Evolutionary conservation across 257 asterid genomes (phyloP), one percentile per base, ranked within the genome.

Genomic region (Jacaranda copaia): DNA sequence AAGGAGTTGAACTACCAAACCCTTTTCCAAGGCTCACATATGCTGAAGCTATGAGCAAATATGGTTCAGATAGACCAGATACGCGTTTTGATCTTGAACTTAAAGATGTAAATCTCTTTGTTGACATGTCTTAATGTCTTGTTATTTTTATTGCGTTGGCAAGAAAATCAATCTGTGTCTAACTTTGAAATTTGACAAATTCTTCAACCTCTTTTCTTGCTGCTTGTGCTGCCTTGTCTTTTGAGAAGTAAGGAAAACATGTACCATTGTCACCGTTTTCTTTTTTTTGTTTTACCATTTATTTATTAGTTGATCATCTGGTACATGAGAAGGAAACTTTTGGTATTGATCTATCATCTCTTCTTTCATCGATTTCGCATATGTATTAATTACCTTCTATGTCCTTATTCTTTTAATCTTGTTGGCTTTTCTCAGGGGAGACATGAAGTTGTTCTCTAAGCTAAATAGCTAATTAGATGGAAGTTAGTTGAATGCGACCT

Each of bases 41-140:
- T 82, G 87, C 93, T 65, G 97, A 93, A 90, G 96, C 97, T 77
- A 90, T 90, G 95, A 79, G 77, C 72, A 88, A 91, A 83, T 93
- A 90, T 79, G 98, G 99, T 78, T 93, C 98, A 70, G 99, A 96
- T 86, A 88, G 88, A 81, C 98, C 98, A 35, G 99, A 93, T 82
- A 80, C 81, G 68, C 97, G 98, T 48, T 93, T 91, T 85, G 97
- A 88, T 79, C 91, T 93, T 82, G 92, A 85, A 82, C 72, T 96
- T 82, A 86, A 84, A 85, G 95, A 91, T 85, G 98, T 91, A 93
- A 74, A 79, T 42, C 62, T 80, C 79, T 74, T 80, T 76, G 56
- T 49, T 71, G 49, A 61, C 77, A 42, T 40, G 49, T 62, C 9
- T 32, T 16, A 4, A 42, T 48, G 38, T 12, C 61, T 66, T 71